A percentile compares a stretch with the other conserved stretches of the same genome.
phyloP scores from a whole-genome alignment of 2,329 filamentous ascomycete genomes.

The Pseudogymnoascus sp. region DNA sequence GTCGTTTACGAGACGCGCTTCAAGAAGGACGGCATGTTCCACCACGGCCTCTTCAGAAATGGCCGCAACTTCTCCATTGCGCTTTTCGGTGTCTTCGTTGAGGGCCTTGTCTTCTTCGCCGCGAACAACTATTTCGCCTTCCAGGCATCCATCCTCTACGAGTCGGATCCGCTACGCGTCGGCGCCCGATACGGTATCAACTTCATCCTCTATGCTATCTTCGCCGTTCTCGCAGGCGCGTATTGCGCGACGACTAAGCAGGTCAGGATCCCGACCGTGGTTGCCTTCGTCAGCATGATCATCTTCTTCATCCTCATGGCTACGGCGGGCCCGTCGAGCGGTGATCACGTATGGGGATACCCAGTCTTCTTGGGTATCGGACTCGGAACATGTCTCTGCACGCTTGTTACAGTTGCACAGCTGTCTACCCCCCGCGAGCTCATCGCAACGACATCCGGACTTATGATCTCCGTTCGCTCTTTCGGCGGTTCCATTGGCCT shows the following conservation, averaged over 20 bases:
- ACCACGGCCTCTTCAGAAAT: slow-evolving; percentile 31
- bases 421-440: slow-evolving; percentile 31
- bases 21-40: slow-evolving; percentile 34
- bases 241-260: slow-evolving; percentile 19
- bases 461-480: slow-evolving; percentile 32
- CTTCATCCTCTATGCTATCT: slow-evolving; percentile 27
- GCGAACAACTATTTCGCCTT: slow-evolving; percentile 37
- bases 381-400: slow-evolving; percentile 29
- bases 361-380: slow-evolving; percentile 30
- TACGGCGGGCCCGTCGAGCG: slow-evolving; percentile 22
- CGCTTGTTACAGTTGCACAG: slow-evolving; percentile 32
- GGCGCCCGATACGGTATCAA: slow-evolving; percentile 29
- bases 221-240: slow-evolving; percentile 25
- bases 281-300: slow-evolving; percentile 24
- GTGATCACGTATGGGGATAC: slow-evolving; percentile 30
- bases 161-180: slow-evolving; percentile 28
- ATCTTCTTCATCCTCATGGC: slow-evolving; percentile 32
- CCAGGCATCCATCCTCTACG: slow-evolving; percentile 30
- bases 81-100: slow-evolving; percentile 29
- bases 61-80: slow-evolving; percentile 32
- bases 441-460: slow-evolving; percentile 25
- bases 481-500: slow-evolving; percentile 42
- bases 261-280: slow-evolving; percentile 22
- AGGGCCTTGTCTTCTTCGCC: slow-evolving; percentile 33
- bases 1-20: slow-evolving; percentile 29